Conservation (phyloP, 768 basidiomycete species). For the Tulasnella sp. region DNA sequence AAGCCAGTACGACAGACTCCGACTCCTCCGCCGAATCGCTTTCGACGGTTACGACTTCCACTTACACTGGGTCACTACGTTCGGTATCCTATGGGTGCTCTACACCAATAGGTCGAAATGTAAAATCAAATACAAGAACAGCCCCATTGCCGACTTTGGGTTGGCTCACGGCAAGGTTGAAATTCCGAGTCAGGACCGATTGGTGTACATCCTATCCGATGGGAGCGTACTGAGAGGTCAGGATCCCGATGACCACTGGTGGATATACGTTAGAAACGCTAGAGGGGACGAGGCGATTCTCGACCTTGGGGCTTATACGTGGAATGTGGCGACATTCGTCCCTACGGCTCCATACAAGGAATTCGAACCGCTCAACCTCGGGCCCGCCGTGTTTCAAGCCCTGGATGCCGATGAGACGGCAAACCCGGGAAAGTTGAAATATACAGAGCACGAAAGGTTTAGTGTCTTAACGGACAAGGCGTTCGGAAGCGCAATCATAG, state of each 20-base stretch:
- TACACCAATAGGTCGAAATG: not conserved
- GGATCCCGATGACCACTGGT: constrained; percentile 11
- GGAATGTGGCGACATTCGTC: not conserved
- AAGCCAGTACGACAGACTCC: not conserved
- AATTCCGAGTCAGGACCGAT: not conserved
- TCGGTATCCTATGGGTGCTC: not conserved
- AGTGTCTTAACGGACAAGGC: not conserved
- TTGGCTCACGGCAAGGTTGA: not conserved
- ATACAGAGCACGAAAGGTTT: not conserved
- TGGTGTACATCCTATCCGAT: constrained; percentile 5
- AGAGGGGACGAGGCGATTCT: constrained; percentile 12
- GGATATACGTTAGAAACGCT: constrained; percentile 12
- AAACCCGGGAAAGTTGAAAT: not conserved
- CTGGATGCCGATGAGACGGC: not conserved
- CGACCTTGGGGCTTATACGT: constrained; percentile 4
- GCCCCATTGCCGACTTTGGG: not conserved
- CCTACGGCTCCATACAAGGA: not conserved
- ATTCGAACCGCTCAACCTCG: not conserved
- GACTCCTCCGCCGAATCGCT: constrained; percentile 7
- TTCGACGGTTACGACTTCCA: constrained; percentile 11
- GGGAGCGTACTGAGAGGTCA: not conserved
- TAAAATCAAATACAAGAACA: not conserved
- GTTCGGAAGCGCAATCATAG: not conserved
- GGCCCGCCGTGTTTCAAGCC: not conserved
- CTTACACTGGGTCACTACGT: not conserved